Conservation (phyloP, 441 rosid genomes). For the Gossypium trilobum region DNA sequence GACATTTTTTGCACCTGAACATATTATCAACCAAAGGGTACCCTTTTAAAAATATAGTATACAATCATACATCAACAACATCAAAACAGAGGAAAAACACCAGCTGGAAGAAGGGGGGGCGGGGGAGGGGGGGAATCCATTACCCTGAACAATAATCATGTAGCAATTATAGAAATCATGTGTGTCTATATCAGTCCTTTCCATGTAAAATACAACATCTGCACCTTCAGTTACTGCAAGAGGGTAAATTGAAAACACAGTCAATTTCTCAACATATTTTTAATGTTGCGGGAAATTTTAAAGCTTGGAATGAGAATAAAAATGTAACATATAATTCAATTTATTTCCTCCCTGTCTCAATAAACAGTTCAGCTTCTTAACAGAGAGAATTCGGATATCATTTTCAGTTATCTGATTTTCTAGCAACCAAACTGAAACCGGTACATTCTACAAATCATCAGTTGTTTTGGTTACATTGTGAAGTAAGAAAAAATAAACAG, state of each 20-base stretch:
- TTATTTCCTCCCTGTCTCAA: background rate
- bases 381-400: background rate
- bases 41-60: background rate
- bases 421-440: background rate
- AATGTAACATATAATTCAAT: background rate
- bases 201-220: slow-evolving; percentile 57
- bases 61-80: background rate
- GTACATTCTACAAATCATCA: background rate
- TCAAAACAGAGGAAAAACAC: background rate
- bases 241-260: background rate
- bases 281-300: background rate
- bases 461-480: background rate
- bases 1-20: slow-evolving; percentile 68
- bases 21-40: background rate
- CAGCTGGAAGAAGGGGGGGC: background rate
- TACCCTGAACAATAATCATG: slow-evolving; percentile 76
- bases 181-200: slow-evolving; percentile 35
- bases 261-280: background rate
- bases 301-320: slow-evolving; percentile 7
- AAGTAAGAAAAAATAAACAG: background rate
- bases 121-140: background rate
- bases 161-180: slow-evolving; percentile 49
- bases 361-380: background rate
- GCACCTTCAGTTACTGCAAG: slow-evolving; percentile 68
- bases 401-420: slow-evolving; percentile 7